Conservation (phyloP, 2,329 filamentous ascomycete genomes). For the Venturia asperata region DNA sequence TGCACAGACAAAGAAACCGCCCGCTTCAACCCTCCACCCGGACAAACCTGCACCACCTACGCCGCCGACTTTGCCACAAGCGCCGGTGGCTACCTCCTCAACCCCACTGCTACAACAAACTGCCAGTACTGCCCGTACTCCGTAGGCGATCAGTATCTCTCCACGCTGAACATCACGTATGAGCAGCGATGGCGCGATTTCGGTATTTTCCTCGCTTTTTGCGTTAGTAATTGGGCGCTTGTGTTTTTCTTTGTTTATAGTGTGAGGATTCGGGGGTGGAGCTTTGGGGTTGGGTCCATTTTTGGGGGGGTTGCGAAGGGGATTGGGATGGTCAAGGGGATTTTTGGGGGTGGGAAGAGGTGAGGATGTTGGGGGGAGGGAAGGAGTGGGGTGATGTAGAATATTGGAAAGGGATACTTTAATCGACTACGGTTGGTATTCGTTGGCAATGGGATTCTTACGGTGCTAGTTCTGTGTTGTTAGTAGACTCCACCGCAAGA, state of each 20-base stretch:
- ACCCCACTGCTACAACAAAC: slow-evolving; percentile 50
- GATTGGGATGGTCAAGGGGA: background rate
- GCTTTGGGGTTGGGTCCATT: slow-evolving; percentile 53
- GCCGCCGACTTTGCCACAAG: slow-evolving; percentile 34
- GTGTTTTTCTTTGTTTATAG: slow-evolving; percentile 75
- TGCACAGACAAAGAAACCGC: slow-evolving; percentile 40
- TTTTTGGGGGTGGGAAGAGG: background rate
- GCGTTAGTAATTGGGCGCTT: slow-evolving; percentile 56
- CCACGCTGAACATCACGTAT: slow-evolving; percentile 38
- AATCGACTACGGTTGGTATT: background rate
- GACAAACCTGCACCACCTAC: slow-evolving; percentile 40
- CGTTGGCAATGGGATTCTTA: background rate
- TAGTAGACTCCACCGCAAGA: too few species aligned
- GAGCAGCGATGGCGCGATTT: slow-evolving; percentile 47
- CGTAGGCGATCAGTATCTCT: slow-evolving; percentile 60
- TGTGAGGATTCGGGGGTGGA: slow-evolving; percentile 62
- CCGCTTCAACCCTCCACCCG: slow-evolving; percentile 35
- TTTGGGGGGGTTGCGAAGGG: slow-evolving; percentile 7
- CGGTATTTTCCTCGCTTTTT: slow-evolving; percentile 47
- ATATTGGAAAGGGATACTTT: background rate
- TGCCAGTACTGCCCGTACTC: slow-evolving; percentile 67
- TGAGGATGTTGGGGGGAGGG: slow-evolving; percentile 18
- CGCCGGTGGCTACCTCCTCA: slow-evolving; percentile 56
- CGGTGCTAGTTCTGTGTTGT: too few species aligned
- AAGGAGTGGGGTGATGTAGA: background rate